These are phyloP conservation scores for Bisporella sp. DNA, from an alignment of 2,329 filamentous ascomycete genomes.

Conservation along the genomic window DNA sequence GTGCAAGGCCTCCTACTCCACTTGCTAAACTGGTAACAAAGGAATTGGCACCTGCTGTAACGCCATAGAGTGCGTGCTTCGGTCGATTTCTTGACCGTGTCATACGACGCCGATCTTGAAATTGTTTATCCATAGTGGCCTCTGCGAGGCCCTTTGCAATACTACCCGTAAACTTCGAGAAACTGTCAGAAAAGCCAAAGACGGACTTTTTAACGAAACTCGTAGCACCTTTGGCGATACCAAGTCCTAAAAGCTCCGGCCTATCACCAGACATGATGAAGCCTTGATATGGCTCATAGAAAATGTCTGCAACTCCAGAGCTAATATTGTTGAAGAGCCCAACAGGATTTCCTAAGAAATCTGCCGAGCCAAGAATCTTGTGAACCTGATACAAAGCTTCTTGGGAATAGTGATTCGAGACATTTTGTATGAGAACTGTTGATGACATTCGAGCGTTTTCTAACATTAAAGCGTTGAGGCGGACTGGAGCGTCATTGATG, in stretches of 20 bases:
- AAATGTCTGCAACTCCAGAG: constrained; percentile 94
- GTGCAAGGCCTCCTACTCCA: constrained; percentile 85
- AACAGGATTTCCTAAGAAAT: constrained; percentile 96
- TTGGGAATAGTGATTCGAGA: constrained; percentile 93
- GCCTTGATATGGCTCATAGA: constrained; percentile 98
- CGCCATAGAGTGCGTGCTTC: constrained; percentile 94
- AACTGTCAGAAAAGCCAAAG: constrained; percentile 93
- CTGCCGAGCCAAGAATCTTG: constrained; percentile 92
- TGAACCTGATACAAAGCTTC: constrained; percentile 94
- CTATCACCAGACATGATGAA: constrained; percentile 84
- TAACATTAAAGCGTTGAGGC: constrained; percentile 86
- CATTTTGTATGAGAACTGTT: constrained; percentile 73
- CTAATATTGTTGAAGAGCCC: constrained; percentile 97
- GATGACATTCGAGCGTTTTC: constrained; percentile 93
- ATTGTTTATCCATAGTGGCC: constrained; percentile 95
- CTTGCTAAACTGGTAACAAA: constrained; percentile 89
- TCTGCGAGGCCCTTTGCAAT: constrained; percentile 94
- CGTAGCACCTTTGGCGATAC: constrained; percentile 92
- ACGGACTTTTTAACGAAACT: constrained; percentile 99
- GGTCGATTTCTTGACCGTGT: constrained; percentile 87
- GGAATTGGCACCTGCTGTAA: constrained; percentile 91
- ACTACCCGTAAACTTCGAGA: constrained; percentile 95
- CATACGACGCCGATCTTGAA: constrained; percentile 93
- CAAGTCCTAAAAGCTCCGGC: constrained; percentile 89
- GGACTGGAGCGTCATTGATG: constrained; percentile 93